Evolutionary conservation across 192 early-diverging fungal genomes (phyloP), one percentile per base, ranked within the genome.

Genomic region (Cetraspora pellucida): DNA sequence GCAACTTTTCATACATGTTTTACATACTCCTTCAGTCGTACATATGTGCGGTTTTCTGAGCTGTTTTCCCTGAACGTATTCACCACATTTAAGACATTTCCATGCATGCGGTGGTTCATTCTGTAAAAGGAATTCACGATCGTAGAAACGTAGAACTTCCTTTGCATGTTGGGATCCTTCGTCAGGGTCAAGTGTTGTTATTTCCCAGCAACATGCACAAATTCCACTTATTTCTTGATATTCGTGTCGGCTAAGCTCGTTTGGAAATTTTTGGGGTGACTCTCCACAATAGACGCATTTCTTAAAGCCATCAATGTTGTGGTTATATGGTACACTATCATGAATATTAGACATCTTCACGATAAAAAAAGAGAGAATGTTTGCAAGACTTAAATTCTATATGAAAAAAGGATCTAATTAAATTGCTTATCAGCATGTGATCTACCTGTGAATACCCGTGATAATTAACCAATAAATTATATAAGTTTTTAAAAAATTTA

Each of bases 1-100:
- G 13, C 59, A 27, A 6, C 25, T 28, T 1, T 61, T 61, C 59
- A 13, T 61, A 16, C 59, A 61, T 61, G 7, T 28, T 28, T 61
- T 61, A 10, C 27, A 61, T 61, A 61, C 25, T 4, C 13, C 25
- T 6, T 61, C 25, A 61, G 7, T 28, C 13, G 1, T 14, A 23
- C 25, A 61, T 61, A 16, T 14, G 25, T 61, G 59, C 25, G 25
- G 25, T 28, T 11, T 61, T 28, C 28, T 27, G 13, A 61, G 10
- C 17, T 61, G 13, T 61, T 30, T 10, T 6, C 25, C 25, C 25
- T 61, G 13, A 16, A 61, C 25, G 10, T 21, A 5, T 61, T 61
- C 14, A 17, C 28, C 10, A 30, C 59, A 61, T 61, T 61, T 61
- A 30, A 61, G 59, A 61, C 59, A 61, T 61, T 61, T 10, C 59